A percentile compares a stretch with the other conserved stretches of the same genome.
phyloP scores from a whole-genome alignment of 305 asterid genomes.

The Solanum chacoense region DNA sequence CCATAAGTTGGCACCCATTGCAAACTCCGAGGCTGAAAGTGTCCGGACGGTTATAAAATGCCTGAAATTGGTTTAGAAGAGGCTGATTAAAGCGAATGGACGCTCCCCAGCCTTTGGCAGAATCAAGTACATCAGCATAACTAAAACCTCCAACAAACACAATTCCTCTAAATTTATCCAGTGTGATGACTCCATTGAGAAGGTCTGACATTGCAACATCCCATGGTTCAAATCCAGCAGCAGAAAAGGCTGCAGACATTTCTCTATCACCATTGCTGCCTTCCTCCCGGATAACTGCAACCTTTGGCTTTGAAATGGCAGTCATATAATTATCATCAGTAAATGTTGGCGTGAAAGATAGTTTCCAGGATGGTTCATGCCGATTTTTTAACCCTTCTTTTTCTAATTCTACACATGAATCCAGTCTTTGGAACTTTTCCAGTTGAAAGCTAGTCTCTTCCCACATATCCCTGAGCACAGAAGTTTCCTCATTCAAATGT shows the following conservation, averaged over 20 bases:
- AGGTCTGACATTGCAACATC: slow-evolving; percentile 91
- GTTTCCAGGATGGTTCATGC: slow-evolving; percentile 57
- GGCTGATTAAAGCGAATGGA: slow-evolving; percentile 74
- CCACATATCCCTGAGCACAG: slow-evolving; percentile 67
- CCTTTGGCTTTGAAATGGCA: slow-evolving; percentile 57
- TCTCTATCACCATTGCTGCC: slow-evolving; percentile 97
- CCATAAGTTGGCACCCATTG: slow-evolving; percentile 97
- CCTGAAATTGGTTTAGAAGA: slow-evolving; percentile 65
- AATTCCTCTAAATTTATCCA: slow-evolving; percentile 56
- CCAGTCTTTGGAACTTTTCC: slow-evolving; percentile 71
- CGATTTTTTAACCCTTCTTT: slow-evolving; percentile 63
- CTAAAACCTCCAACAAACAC: slow-evolving; percentile 94
- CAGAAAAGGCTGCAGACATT: slow-evolving; percentile 81
- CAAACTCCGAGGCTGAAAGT: slow-evolving; percentile 92
- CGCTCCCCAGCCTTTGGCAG: slow-evolving; percentile 96
- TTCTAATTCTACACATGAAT: slow-evolving; percentile 74
- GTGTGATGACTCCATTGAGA: slow-evolving; percentile 38
- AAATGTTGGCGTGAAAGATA: slow-evolving; percentile 53
- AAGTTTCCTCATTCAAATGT: slow-evolving; percentile 47
- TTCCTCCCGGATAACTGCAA: slow-evolving; percentile 83
- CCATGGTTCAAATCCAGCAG: slow-evolving; percentile 95
- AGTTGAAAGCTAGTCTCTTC: slow-evolving; percentile 83
- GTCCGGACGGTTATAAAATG: slow-evolving; percentile 63
- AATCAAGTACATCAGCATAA: slow-evolving; percentile 93
- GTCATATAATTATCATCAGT: slow-evolving; percentile 47